Percentiles rank a stretch among this genome's conserved stretches.
Evolutionary conservation across 345 rosid genomes (phyloP).

Genomic region (Corchorus capsularis): DNA sequence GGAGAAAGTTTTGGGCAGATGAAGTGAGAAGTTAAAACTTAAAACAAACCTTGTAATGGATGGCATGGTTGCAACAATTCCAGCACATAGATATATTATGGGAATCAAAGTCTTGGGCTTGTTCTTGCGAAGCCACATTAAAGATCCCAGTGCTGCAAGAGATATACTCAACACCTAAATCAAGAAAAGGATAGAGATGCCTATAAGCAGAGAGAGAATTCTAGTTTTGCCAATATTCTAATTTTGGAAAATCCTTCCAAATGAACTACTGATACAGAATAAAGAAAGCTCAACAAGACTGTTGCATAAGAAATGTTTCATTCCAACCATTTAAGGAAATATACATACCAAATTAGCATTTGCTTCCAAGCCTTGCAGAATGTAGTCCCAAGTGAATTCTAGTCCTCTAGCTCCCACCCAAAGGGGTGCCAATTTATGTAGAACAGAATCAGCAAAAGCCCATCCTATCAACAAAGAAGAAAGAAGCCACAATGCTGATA

Average conservation of each 20-base stretch:
- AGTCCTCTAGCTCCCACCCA: slow-evolving; percentile 98
- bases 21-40: not conserved
- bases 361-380: slow-evolving; percentile 95
- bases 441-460: slow-evolving; percentile 97
- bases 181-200: slow-evolving; percentile 16
- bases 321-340: slow-evolving; percentile 1
- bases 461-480: slow-evolving; percentile 58
- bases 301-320: not conserved
- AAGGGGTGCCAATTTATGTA: slow-evolving; percentile 92
- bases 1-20: not conserved
- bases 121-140: slow-evolving; percentile 98
- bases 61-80: slow-evolving; percentile 95
- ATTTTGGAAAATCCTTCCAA: not conserved
- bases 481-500: not conserved
- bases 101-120: slow-evolving; percentile 90
- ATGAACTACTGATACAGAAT: not conserved
- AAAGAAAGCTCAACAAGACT: not conserved
- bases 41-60: slow-evolving; percentile 67
- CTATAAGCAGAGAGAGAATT: not conserved
- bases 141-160: slow-evolving; percentile 90
- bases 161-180: slow-evolving; percentile 85
- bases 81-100: slow-evolving; percentile 80
- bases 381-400: slow-evolving; percentile 92
- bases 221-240: not conserved
- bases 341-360: slow-evolving; percentile 83